Conservation (phyloP, 2,329 filamentous ascomycete species). For the Beauveria sp. region DNA sequence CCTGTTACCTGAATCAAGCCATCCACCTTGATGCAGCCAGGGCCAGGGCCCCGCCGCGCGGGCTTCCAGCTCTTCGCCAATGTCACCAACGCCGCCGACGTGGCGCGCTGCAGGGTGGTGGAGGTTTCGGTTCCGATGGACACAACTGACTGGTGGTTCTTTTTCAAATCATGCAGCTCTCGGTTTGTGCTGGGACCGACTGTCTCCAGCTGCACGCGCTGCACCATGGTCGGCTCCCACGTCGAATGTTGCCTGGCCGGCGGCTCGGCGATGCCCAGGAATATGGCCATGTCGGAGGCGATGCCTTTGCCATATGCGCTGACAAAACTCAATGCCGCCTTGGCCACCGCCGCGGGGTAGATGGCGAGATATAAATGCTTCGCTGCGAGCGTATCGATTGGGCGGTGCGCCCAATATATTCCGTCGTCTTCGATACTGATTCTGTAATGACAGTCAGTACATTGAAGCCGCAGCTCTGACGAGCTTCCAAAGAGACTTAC, state of each 20-base stretch:
- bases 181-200: neutral
- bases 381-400: slow-evolving; percentile 40
- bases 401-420: slow-evolving; percentile 38
- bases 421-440: slow-evolving; percentile 42
- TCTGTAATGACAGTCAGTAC: slow-evolving; percentile 23
- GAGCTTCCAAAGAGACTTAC: slow-evolving; percentile 30
- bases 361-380: slow-evolving; percentile 39
- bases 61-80: slow-evolving; percentile 40
- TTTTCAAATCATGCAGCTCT: slow-evolving; percentile 5
- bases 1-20: slow-evolving; percentile 48
- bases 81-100: slow-evolving; percentile 21
- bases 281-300: slow-evolving; percentile 32
- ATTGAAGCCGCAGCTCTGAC: neutral
- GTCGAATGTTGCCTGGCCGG: slow-evolving; percentile 18
- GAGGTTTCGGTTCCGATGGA: neutral
- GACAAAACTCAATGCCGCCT: slow-evolving; percentile 45
- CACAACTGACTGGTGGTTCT: neutral
- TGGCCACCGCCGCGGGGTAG: slow-evolving; percentile 44
- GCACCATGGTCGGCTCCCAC: slow-evolving; percentile 25
- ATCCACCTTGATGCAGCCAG: slow-evolving; percentile 44
- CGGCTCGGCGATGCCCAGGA: slow-evolving; percentile 34
- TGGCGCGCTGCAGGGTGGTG: neutral
- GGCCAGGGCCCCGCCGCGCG: slow-evolving; percentile 33
- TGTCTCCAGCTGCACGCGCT: slow-evolving; percentile 18
- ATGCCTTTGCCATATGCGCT: slow-evolving; percentile 40